These are phyloP conservation scores for Prunus persica DNA, from an alignment of 306 rosid species.

Conservation along the genomic window Prunus_persica_NCBIv2 NC_034009.1:38038001-38038500, in stretches of 20 bases:
- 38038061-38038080: background rate
- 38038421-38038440: background rate
- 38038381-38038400: conserved; percentile 74
- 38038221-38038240: background rate
- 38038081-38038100: background rate
- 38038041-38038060: background rate
- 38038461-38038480: too few species aligned
- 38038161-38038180: background rate
- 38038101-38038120: background rate
- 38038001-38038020: too few species aligned
- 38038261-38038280: conserved; percentile 54
- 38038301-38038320: conserved; percentile 51
- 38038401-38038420: background rate
- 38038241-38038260: background rate
- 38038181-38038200: too few species aligned
- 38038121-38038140: background rate
- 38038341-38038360: conserved; percentile 57
- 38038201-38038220: background rate
- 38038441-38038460: background rate
- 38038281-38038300: conserved; percentile 75
- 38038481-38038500: background rate
- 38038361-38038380: conserved; percentile 96
- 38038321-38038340: conserved; percentile 51
- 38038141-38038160: background rate
- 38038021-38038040: too few species aligned